phyloP scores from a whole-genome alignment of 192 early-diverging fungal genomes.

The Coemansia sp. region DNA sequence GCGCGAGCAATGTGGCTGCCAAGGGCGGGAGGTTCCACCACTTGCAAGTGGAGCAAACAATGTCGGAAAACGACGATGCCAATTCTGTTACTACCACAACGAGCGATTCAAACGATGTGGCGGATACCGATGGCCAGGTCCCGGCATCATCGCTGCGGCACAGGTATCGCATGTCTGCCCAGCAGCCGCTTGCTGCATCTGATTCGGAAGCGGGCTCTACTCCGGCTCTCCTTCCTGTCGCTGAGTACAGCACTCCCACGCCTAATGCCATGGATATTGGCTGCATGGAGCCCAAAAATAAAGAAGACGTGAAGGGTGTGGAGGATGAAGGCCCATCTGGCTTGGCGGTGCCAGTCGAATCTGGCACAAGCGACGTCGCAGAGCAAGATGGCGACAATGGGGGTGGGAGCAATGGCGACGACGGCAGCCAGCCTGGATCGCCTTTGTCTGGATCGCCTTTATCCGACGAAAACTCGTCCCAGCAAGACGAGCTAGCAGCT shows the following conservation, averaged over 20 bases:
- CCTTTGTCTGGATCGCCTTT: neutral
- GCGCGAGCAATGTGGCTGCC: neutral
- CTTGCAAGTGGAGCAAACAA: slow-evolving; percentile 47
- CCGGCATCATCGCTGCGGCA: slow-evolving; percentile 21
- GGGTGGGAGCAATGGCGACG: slow-evolving; percentile 2
- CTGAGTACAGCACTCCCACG: neutral
- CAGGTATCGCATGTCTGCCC: slow-evolving; percentile 4
- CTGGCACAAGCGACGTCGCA: neutral
- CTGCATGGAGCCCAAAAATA: neutral
- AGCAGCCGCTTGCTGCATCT: slow-evolving; percentile 8
- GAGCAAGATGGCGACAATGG: neutral
- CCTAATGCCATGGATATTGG: neutral
- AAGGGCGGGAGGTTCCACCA: slow-evolving; percentile 37
- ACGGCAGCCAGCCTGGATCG: slow-evolving; percentile 1
- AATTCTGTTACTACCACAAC: slow-evolving; percentile 34
- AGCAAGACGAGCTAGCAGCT: slow-evolving; percentile 6
- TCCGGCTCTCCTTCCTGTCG: neutral
- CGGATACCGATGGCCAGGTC: slow-evolving; percentile 26
- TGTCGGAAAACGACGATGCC: slow-evolving; percentile 44
- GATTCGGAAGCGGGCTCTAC: slow-evolving; percentile 8
- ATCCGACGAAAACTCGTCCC: neutral
- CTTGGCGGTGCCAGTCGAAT: neutral
- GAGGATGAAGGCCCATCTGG: neutral
- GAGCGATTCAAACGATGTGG: slow-evolving; percentile 42
- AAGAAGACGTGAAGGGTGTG: neutral